Evolutionary conservation across 2,329 filamentous ascomycete species (phyloP), one percentile per base, ranked within the genome.

Genomic region (Paecilomyces sp.): DNA sequence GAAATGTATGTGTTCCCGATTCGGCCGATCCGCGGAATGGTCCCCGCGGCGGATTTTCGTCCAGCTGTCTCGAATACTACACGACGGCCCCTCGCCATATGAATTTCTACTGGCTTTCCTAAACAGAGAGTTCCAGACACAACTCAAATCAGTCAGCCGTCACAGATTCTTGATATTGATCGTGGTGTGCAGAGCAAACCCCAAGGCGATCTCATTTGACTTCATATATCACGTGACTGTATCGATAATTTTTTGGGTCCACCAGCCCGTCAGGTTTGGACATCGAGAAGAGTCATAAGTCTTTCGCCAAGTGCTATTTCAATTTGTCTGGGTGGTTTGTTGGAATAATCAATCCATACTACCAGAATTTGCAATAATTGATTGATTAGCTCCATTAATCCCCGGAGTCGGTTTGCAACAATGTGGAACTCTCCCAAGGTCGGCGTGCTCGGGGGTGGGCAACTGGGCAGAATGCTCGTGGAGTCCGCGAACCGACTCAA

Each of bases 401-500:
- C 18, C 9, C 8, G 41, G 41, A 47, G 41, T 22, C 18, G 3
- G 41, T 36, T 47, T 22, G 13, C 60, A 58, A 71, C 60, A 22
- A 74, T 74, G 72, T 75, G 73, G 73, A 75, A 75, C 62, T 69
- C 71, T 56, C 73, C 67, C 54, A 75, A 74, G 62, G 75, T 82
- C 58, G 83, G 82, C 62, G 78, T 85, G 55, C 77, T 84, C 59
- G 83, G 82, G 34, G 82, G 82, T 57, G 90, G 90, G 68, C 90
- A 92, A 78, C 83, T 99, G 50, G 94, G 93, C 62, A 90, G 91
- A 65, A 97, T 97, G 94, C 85, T 97, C 22, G 88, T 90, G 64
- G 91, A 97, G 79, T 88, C 89, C n/a, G 92, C 92, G 34, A 86
- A 88, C 70, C 79, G 84, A 65, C 83, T 96, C 60, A 91, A 91